Base-by-base conservation (phyloP, 1,284 basidiomycete genomes). In the Leccinum subrobustum region DNA sequence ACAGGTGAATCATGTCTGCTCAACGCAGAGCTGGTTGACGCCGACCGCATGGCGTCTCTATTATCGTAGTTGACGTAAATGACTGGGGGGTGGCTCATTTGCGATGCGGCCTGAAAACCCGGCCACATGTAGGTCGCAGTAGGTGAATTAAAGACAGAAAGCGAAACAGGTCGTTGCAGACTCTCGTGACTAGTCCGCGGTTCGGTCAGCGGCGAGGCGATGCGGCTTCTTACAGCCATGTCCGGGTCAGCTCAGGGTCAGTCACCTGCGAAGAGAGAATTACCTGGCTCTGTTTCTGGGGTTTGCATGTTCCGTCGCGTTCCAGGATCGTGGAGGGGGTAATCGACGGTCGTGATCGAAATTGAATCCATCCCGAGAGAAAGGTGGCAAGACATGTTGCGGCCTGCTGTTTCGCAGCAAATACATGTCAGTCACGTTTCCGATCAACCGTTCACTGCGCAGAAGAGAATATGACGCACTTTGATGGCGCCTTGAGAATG, bases 81-180 rank as follows among this genome's bases (percentile, higher is more conserved):
- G 61, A 75, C 62, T 56, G 75, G 73, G 58, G 72, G 73, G 64
- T 76, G 67, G 59, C 63, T 67, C 72, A 75, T 75, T 68, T 77
- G 73, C 54, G 73, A 74, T 23, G 75, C 71, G 58, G 75, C 71
- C 63, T 75, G 73, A 62, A 76, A 72, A 63, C 73, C 67, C 11
- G 75, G 75, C 73, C 73, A 74, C 74, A 76, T 76, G 72, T 76
- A 77, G 61, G 75, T 77, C 65, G 75, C 73, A 66, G 75, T 74
- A 57, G 73, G 73, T 61, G 75, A 74, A 68, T 77, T 76, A 73
- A 74, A 74, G 62, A 74, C 73, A 51, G 73, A 74, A 59, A 74
- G 65, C 55, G 73, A 76, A 52, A 73, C 70, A 51, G 73, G 75
- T 68, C 67, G 73, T 61, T 73, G 73, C 31, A 57, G 63, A 63